These are phyloP conservation scores for Rutstroemia sp. DNA, from an alignment of 2,329 filamentous ascomycete genomes.

Conservation along the genomic window DNA sequence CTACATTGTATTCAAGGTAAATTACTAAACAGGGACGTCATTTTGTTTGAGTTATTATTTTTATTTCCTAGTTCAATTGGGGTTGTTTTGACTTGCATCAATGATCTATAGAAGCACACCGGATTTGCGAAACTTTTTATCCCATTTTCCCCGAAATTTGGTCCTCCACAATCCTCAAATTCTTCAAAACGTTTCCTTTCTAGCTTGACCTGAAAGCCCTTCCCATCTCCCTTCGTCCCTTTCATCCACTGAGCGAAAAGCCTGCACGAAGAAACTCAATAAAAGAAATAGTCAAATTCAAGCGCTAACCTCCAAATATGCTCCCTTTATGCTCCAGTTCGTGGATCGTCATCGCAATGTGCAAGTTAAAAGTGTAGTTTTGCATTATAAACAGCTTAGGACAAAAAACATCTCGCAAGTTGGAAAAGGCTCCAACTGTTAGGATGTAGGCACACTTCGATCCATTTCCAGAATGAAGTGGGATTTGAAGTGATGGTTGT, in stretches of 20 bases:
- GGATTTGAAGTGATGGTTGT: not conserved
- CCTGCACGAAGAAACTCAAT: not conserved
- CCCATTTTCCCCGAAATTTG: not conserved
- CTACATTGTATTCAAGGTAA: too few relatives aligned
- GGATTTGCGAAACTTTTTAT: not conserved
- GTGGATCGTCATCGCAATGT: slow-evolving; percentile 8
- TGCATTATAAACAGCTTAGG: slow-evolving; percentile 8
- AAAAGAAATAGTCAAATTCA: slow-evolving; percentile 12
- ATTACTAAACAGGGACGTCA: too few relatives aligned
- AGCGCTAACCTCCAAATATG: slow-evolving; percentile 23
- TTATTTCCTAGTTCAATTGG: not conserved
- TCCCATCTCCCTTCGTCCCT: not conserved
- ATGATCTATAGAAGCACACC: not conserved
- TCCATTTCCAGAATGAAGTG: not conserved
- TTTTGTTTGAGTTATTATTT: not conserved
- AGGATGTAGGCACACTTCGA: not conserved
- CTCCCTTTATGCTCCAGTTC: slow-evolving; percentile 20
- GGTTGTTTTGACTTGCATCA: not conserved
- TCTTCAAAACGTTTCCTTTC: not conserved
- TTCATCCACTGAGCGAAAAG: not conserved
- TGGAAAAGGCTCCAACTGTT: not conserved
- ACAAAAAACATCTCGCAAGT: not conserved
- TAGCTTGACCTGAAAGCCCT: not conserved
- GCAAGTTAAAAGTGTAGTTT: not conserved
- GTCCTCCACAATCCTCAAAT: not conserved